Evolutionary conservation across 2,329 filamentous ascomycete species (phyloP).

Genomic region (Paecilomyces sp.): DNA sequence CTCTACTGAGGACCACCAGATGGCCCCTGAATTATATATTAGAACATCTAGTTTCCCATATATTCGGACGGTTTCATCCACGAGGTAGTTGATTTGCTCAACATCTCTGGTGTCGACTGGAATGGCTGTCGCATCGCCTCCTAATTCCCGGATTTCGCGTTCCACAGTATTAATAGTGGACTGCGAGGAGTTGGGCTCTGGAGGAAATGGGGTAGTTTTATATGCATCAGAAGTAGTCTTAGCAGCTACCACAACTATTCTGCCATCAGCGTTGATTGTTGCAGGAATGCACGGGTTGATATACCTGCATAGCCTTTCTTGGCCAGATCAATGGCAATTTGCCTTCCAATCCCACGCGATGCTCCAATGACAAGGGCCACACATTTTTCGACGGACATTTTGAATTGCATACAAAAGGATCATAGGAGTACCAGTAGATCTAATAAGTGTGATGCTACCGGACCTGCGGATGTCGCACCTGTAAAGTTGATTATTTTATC

Average conservation of each 20-base stretch:
- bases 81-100: conserved; percentile 53
- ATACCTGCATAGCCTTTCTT: conserved; percentile 63
- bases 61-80: conserved; percentile 51
- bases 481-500: neutral
- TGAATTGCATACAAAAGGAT: neutral
- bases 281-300: conserved; percentile 2
- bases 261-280: neutral
- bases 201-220: conserved; percentile 55
- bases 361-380: conserved; percentile 70
- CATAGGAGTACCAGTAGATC: neutral
- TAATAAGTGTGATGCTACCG: neutral
- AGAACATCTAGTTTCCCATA: conserved; percentile 65
- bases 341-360: conserved; percentile 72
- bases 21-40: conserved; percentile 77
- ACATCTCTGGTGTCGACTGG: conserved; percentile 62
- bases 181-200: conserved; percentile 64
- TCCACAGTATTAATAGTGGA: conserved; percentile 77
- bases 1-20: conserved; percentile 73
- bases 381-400: conserved; percentile 13
- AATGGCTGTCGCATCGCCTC: conserved; percentile 59
- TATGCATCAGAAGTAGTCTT: conserved; percentile 64
- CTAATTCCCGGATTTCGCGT: conserved; percentile 61
- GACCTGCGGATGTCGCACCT: neutral
- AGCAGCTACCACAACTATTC: conserved; percentile 65
- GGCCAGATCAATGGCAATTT: conserved; percentile 71